Conservation (phyloP, 2,329 filamentous ascomycete genomes). For the Sporothrix variecibatus region DNA sequence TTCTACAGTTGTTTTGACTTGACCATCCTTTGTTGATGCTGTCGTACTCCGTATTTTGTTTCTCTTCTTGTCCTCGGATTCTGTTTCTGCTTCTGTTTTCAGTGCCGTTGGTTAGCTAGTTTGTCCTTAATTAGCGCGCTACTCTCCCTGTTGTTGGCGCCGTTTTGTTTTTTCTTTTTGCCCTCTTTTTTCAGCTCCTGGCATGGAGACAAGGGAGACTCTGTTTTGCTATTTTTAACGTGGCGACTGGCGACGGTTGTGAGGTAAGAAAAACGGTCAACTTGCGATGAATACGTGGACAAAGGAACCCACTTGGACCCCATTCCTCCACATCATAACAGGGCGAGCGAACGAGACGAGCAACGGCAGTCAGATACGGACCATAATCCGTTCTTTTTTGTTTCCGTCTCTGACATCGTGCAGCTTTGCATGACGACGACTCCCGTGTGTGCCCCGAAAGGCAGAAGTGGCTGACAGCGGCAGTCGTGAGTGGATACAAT, state of each 20-base stretch:
- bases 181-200: not conserved
- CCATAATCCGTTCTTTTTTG: not conserved
- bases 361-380: not conserved
- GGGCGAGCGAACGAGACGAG: too few species aligned
- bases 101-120: not conserved
- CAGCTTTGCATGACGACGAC: constrained; percentile 1
- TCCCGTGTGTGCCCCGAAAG: not conserved
- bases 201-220: not conserved
- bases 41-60: not conserved
- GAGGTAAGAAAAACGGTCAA: not conserved
- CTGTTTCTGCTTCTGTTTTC: not conserved
- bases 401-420: not conserved
- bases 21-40: not conserved
- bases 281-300: not conserved
- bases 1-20: not conserved
- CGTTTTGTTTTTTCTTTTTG: not conserved
- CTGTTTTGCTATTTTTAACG: constrained; percentile 11
- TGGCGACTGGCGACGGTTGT: not conserved
- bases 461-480: not conserved
- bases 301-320: not conserved
- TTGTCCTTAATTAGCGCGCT: not conserved
- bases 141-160: not conserved
- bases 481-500: not conserved
- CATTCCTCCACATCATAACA: not conserved
- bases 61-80: not conserved